Evolutionary conservation across 345 rosid genomes (phyloP).

Genomic region (Zanthoxylum bungeanum): DNA sequence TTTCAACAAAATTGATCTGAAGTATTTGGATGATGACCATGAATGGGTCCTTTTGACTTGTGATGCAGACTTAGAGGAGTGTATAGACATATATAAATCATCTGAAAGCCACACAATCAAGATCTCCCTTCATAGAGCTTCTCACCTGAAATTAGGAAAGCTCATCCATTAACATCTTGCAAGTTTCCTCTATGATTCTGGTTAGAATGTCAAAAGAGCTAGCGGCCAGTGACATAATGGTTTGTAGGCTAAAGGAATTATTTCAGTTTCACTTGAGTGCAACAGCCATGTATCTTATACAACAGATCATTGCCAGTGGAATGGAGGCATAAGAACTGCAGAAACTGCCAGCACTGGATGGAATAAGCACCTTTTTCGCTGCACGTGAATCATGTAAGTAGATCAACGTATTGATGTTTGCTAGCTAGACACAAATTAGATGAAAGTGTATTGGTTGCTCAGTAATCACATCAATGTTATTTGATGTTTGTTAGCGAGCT

Average conservation of each 20-base stretch:
- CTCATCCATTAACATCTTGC: constrained; percentile 21
- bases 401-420: neutral
- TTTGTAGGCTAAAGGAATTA: neutral
- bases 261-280: neutral
- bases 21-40: constrained; percentile 64
- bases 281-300: neutral
- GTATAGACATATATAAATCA: constrained; percentile 58
- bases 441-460: neutral
- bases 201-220: neutral
- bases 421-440: neutral
- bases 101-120: constrained; percentile 48
- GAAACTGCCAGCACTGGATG: neutral
- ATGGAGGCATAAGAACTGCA: neutral
- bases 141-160: constrained; percentile 29
- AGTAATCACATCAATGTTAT: neutral
- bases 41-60: constrained; percentile 80
- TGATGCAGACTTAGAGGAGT: constrained; percentile 82
- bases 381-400: neutral
- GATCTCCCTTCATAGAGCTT: constrained; percentile 47
- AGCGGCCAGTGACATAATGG: neutral
- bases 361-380: neutral
- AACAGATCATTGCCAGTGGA: neutral
- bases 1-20: constrained; percentile 41
- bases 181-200: neutral
- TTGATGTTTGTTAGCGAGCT: neutral